Percentiles rank a stretch among this genome's conserved stretches.
phyloP scores from a whole-genome alignment of 768 basidiomycete species.

The Russula dissimulans region DNA sequence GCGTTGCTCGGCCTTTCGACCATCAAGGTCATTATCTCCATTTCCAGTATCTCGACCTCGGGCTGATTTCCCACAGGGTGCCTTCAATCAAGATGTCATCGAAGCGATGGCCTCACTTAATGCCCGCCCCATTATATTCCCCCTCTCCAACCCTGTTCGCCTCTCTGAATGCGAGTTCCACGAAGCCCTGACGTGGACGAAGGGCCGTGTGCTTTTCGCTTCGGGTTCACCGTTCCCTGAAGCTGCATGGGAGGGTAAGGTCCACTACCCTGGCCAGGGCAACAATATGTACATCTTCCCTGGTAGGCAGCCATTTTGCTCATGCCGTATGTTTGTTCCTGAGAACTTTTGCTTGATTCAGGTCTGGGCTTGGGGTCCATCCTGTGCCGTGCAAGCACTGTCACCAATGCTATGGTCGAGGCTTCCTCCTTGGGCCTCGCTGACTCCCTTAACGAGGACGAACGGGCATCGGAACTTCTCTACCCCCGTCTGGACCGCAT shows the following conservation, averaged over 20 bases:
- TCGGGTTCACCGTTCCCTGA: conserved; percentile 80
- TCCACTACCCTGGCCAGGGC: conserved; percentile 75
- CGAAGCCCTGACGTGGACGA: conserved; percentile 62
- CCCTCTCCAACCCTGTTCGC: conserved; percentile 82
- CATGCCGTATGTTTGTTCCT: neutral
- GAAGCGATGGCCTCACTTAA: conserved; percentile 72
- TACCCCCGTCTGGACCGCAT: conserved; percentile 83
- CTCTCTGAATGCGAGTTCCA: conserved; percentile 74
- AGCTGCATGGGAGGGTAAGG: conserved; percentile 44
- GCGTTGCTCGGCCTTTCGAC: conserved; percentile 89
- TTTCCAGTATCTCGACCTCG: neutral
- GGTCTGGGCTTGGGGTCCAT: conserved; percentile 77
- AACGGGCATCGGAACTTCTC: conserved; percentile 54
- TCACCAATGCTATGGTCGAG: conserved; percentile 87
- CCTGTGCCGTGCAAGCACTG: conserved; percentile 51
- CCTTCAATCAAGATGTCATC: conserved; percentile 67
- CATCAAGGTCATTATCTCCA: conserved; percentile 37
- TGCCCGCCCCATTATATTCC: conserved; percentile 82
- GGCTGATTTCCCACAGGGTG: conserved; percentile 35
- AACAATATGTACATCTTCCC: conserved; percentile 92
- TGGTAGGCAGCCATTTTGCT: conserved; percentile 28
- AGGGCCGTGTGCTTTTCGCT: conserved; percentile 76
- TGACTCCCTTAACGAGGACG: conserved; percentile 60
- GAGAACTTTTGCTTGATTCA: conserved; percentile 3
- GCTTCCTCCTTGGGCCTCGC: conserved; percentile 77